A percentile compares a stretch with the other conserved stretches of the same genome.
Evolutionary conservation across 768 basidiomycete genomes (phyloP).

Genomic region (Tricholoma terreum): DNA sequence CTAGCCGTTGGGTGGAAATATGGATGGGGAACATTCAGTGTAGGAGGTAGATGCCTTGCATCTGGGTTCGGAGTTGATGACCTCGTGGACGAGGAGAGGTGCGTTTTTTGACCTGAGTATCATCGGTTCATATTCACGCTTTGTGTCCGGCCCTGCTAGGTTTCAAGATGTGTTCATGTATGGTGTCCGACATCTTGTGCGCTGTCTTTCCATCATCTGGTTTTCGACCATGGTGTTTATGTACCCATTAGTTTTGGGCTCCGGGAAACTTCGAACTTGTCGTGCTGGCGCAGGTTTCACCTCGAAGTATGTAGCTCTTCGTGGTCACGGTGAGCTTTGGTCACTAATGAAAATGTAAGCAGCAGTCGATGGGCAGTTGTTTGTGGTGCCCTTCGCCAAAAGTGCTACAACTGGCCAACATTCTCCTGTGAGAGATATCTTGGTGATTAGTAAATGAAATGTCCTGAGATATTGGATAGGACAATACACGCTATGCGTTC

Average conservation of each 20-base stretch:
- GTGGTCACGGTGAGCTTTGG: neutral
- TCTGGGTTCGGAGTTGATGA: slow-evolving; percentile 74
- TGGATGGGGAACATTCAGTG: slow-evolving; percentile 90
- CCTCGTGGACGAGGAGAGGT: slow-evolving; percentile 53
- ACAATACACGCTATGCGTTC: slow-evolving; percentile 94
- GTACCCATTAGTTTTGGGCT: slow-evolving; percentile 74
- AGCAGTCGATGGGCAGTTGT: slow-evolving; percentile 72
- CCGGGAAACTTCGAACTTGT: slow-evolving; percentile 91
- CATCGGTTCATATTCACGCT: neutral
- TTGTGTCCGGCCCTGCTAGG: slow-evolving; percentile 21
- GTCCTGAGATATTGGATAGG: slow-evolving; percentile 42
- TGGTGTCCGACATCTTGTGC: slow-evolving; percentile 71
- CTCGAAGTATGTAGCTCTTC: slow-evolving; percentile 41
- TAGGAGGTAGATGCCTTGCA: slow-evolving; percentile 83
- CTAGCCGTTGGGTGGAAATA: slow-evolving; percentile 88
- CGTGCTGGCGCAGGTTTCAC: slow-evolving; percentile 56
- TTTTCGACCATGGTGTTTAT: neutral
- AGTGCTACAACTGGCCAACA: slow-evolving; percentile 91
- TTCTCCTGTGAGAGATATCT: slow-evolving; percentile 62
- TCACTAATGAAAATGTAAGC: slow-evolving; percentile 4
- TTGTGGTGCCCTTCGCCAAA: slow-evolving; percentile 89
- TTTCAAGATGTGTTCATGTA: slow-evolving; percentile 87
- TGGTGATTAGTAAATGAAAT: neutral
- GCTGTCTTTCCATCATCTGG: slow-evolving; percentile 18
- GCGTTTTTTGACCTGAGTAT: slow-evolving; percentile 7